These are phyloP conservation scores for Laburnicola sp. DNA, from an alignment of 2,329 filamentous ascomycete genomes.

Conservation along the genomic window DNA sequence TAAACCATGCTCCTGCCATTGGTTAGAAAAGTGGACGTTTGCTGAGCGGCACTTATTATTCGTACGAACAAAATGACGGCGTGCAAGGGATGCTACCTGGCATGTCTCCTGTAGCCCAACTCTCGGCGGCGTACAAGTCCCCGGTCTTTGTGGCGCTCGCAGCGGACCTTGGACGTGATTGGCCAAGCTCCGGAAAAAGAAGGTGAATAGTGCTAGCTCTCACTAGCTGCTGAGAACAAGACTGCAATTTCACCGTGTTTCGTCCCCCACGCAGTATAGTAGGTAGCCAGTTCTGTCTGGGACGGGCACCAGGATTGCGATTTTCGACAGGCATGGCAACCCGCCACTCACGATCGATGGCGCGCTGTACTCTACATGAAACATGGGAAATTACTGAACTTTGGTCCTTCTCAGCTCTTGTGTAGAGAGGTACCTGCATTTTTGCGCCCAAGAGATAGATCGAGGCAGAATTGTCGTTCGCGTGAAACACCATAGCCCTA, in stretches of 20 bases:
- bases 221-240: neutral
- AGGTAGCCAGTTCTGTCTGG: neutral
- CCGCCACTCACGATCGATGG: slow-evolving; percentile 17
- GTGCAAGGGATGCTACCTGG: neutral
- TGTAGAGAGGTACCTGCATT: slow-evolving; percentile 3
- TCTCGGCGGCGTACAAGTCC: neutral
- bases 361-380: too few relatives aligned
- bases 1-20: too few relatives aligned
- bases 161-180: neutral
- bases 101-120: neutral
- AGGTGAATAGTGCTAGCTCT: slow-evolving; percentile 1
- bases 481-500: neutral
- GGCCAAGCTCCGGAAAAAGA: slow-evolving; percentile 1
- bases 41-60: too few relatives aligned
- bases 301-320: slow-evolving; percentile 11
- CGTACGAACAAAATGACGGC: too few relatives aligned
- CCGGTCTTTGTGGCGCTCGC: neutral
- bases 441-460: neutral
- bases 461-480: slow-evolving; percentile 3
- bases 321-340: slow-evolving; percentile 26
- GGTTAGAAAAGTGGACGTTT: too few relatives aligned
- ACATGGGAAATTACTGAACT: slow-evolving; percentile 4
- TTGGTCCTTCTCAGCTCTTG: neutral
- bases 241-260: slow-evolving; percentile 7
- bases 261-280: slow-evolving; percentile 32